Evolutionary conservation across 495 filamentous ascomycete species (phyloP).

Genomic region (Neurospora sp.): DNA sequence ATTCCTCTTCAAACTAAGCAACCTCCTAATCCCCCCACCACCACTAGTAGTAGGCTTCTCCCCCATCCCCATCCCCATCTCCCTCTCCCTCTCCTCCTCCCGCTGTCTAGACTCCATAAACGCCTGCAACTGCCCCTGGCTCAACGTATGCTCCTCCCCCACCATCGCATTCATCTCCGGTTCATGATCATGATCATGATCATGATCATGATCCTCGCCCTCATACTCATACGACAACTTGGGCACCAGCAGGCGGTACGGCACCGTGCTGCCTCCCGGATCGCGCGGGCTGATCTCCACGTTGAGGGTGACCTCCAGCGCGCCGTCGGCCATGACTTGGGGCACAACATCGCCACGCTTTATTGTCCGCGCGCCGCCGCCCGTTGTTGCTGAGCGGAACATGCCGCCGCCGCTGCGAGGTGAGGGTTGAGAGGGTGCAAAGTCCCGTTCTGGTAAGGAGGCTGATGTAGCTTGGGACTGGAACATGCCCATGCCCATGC

Average conservation of each 20-base stretch:
- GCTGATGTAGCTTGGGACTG: background rate
- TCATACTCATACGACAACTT: constrained; percentile 50
- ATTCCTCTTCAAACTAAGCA: constrained; percentile 11
- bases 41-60: background rate
- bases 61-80: background rate
- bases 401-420: background rate
- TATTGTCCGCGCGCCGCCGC: constrained; percentile 52
- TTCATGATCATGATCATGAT: background rate
- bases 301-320: constrained; percentile 75
- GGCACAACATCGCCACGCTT: constrained; percentile 13
- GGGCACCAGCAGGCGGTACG: constrained; percentile 81
- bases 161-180: constrained; percentile 1
- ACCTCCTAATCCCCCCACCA: constrained; percentile 9
- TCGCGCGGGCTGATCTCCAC: constrained; percentile 78
- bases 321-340: constrained; percentile 44
- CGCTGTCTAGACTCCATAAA: background rate
- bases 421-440: constrained; percentile 5
- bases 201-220: constrained; percentile 15
- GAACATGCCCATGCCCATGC: constrained; percentile 6
- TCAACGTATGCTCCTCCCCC: constrained; percentile 7
- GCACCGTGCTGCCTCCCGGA: constrained; percentile 77
- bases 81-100: background rate
- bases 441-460: constrained; percentile 6
- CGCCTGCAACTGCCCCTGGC: background rate
- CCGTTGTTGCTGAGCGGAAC: constrained; percentile 68